Percentiles rank a stretch among this genome's conserved stretches.
Evolutionary conservation across 139 green algal species (phyloP).

Genomic region (Tetradesmus obliquus): DNA sequence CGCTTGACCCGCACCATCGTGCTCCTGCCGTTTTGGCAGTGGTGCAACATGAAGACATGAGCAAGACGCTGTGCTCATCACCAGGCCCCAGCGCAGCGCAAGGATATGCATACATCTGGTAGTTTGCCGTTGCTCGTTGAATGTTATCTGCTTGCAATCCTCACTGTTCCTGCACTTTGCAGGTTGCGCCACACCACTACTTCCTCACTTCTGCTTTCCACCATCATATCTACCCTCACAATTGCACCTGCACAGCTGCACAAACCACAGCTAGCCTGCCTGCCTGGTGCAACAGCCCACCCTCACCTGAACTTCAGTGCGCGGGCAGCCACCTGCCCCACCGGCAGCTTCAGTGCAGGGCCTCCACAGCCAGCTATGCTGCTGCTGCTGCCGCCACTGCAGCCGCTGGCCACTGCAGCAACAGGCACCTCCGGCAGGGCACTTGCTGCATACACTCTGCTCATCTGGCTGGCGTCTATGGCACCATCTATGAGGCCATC

Average conservation of each 20-base stretch:
- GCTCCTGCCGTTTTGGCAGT: not conserved
- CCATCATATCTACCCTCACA: too few relatives aligned
- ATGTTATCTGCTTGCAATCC: too few relatives aligned
- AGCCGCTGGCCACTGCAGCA: not conserved
- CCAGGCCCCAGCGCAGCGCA: not conserved
- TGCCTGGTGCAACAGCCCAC: not conserved
- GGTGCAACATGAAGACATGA: too few relatives aligned
- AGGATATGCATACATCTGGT: not conserved
- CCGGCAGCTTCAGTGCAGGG: slow-evolving; percentile 25
- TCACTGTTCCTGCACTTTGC: not conserved
- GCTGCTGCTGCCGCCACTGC: slow-evolving; percentile 38
- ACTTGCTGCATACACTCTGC: slow-evolving; percentile 55
- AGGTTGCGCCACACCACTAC: too few relatives aligned
- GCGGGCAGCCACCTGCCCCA: slow-evolving; percentile 51
- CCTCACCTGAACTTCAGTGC: slow-evolving; percentile 57
- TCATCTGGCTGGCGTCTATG: slow-evolving; percentile 15
- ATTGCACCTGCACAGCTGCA: not conserved
- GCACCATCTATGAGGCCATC: slow-evolving; percentile 1
- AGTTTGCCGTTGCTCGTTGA: too few relatives aligned
- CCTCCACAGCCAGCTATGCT: not conserved
- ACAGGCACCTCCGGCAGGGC: slow-evolving; percentile 47
- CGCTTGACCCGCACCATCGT: slow-evolving; percentile 8
- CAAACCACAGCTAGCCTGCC: not conserved
- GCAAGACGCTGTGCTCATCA: too few relatives aligned
- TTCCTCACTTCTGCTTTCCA: too few relatives aligned